Evolutionary conservation across 2,329 filamentous ascomycete species (phyloP).

Genomic region (Aspergillus transmontanensis): DNA sequence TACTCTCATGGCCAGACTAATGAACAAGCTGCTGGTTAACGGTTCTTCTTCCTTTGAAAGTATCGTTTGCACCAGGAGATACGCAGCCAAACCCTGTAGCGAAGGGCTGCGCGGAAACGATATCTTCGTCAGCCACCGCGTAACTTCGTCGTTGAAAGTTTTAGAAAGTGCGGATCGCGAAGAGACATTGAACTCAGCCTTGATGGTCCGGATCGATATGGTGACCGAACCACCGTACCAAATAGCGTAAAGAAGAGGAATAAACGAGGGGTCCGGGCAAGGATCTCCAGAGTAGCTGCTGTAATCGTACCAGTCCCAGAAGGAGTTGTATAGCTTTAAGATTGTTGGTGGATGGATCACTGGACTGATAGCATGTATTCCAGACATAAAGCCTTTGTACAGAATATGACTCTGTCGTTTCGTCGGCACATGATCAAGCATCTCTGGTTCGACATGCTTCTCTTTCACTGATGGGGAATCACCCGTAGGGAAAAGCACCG

Average conservation of each 20-base stretch:
- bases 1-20: slow-evolving; percentile 50
- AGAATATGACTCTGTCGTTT: slow-evolving; percentile 50
- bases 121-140: slow-evolving; percentile 44
- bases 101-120: slow-evolving; percentile 50
- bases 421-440: slow-evolving; percentile 46
- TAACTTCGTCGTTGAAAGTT: slow-evolving; percentile 46
- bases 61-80: slow-evolving; percentile 51
- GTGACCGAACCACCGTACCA: slow-evolving; percentile 53
- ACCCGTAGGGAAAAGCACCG: slow-evolving; percentile 40
- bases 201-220: slow-evolving; percentile 44
- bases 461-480: slow-evolving; percentile 38
- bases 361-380: slow-evolving; percentile 49
- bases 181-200: slow-evolving; percentile 41
- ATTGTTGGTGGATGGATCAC: slow-evolving; percentile 48
- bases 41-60: slow-evolving; percentile 53
- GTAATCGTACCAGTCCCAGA: slow-evolving; percentile 51
- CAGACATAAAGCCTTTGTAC: slow-evolving; percentile 51
- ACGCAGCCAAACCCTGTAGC: slow-evolving; percentile 49
- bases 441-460: slow-evolving; percentile 39
- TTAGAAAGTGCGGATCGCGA: slow-evolving; percentile 41
- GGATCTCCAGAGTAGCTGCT: slow-evolving; percentile 38
- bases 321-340: slow-evolving; percentile 43
- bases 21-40: slow-evolving; percentile 51
- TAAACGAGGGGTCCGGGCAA: slow-evolving; percentile 45
- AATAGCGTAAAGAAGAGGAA: slow-evolving; percentile 49